Conservation (phyloP, 2,329 filamentous ascomycete genomes). For the Gnomoniopsis smithogilvyi region DNA sequence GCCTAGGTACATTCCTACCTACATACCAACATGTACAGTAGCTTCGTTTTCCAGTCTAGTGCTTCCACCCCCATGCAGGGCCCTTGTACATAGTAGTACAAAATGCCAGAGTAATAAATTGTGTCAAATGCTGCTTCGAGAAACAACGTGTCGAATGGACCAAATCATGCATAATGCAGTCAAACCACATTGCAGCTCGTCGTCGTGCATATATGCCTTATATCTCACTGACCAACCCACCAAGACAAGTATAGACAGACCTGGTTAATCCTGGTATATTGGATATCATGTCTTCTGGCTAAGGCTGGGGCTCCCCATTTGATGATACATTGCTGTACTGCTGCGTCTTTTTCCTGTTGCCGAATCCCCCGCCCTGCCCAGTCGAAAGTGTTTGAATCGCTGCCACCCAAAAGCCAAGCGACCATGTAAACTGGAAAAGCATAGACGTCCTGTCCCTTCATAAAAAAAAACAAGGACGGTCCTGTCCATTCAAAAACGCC, state of each 20-base stretch:
- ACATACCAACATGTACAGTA: neutral
- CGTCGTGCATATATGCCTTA: too few species aligned
- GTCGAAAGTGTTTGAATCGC: neutral
- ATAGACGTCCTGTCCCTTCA: neutral
- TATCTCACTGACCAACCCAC: too few species aligned
- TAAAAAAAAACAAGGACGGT: neutral
- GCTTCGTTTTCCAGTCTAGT: neutral
- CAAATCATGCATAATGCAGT: too few species aligned
- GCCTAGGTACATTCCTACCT: neutral
- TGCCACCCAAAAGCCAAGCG: too few species aligned
- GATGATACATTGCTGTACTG: conserved; percentile 18
- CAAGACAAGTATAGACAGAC: too few species aligned
- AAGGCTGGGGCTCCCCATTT: neutral
- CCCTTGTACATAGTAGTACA: neutral
- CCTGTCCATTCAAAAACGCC: neutral
- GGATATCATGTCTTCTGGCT: neutral
- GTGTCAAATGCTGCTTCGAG: neutral
- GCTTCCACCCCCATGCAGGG: neutral
- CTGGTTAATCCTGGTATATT: neutral
- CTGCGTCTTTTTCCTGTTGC: conserved; percentile 15
- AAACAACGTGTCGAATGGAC: neutral
- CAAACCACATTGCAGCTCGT: too few species aligned
- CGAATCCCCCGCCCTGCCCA: neutral
- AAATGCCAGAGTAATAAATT: neutral
- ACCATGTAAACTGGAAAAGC: neutral